These are phyloP conservation scores for Cyclostephanos tholiformis DNA, from an alignment of 108 stramenopile species.

Conservation along the genomic window DNA sequence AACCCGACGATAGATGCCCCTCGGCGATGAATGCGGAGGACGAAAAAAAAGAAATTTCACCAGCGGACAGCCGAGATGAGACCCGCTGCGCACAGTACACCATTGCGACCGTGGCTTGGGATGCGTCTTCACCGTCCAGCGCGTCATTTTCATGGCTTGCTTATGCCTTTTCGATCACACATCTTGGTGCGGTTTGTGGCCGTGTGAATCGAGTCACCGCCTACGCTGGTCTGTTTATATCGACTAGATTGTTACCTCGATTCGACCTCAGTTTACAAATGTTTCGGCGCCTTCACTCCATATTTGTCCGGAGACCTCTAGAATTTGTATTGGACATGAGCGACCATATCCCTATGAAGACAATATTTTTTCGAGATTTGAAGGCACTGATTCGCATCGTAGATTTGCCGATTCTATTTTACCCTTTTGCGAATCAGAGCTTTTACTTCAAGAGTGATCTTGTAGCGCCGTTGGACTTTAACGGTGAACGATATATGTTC, in stretches of 20 bases:
- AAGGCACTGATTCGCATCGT: constrained; percentile 53
- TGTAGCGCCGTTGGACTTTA: constrained; percentile 61
- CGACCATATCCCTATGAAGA: constrained; percentile 28
- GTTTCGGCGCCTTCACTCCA: constrained; percentile 54
- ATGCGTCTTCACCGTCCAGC: constrained; percentile 47
- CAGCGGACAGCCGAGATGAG: constrained; percentile 23
- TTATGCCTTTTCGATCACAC: constrained; percentile 69
- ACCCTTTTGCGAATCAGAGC: constrained; percentile 73
- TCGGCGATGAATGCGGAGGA: constrained; percentile 12
- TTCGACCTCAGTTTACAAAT: constrained; percentile 34
- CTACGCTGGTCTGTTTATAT: constrained; percentile 61
- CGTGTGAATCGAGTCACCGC: constrained; percentile 68
- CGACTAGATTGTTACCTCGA: constrained; percentile 58
- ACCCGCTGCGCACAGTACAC: not conserved
- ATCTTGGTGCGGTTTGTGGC: constrained; percentile 70
- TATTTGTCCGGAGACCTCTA: constrained; percentile 58
- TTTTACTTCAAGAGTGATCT: constrained; percentile 79
- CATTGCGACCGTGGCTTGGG: constrained; percentile 78
- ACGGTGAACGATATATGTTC: constrained; percentile 82
- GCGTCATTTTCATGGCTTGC: constrained; percentile 74
- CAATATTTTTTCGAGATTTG: constrained; percentile 35
- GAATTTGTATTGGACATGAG: constrained; percentile 34
- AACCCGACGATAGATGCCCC: not conserved
- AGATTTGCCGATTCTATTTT: constrained; percentile 85
- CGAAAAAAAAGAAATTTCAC: constrained; percentile 44